These are phyloP conservation scores for Calonectria multiphialidica DNA, from an alignment of 2,329 filamentous ascomycete species.

Conservation along the genomic window DNA sequence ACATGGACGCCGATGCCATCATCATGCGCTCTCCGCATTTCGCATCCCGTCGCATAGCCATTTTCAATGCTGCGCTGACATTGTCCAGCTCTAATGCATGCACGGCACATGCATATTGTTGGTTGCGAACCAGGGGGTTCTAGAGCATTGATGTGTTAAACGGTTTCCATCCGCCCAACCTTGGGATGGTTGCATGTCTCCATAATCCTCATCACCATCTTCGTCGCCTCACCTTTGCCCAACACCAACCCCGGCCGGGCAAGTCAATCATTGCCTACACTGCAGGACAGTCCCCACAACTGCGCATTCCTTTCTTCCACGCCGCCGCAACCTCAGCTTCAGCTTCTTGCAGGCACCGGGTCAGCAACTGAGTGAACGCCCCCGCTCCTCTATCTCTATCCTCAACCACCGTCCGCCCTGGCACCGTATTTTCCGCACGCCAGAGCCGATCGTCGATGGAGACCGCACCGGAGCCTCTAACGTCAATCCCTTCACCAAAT, in stretches of 20 bases:
- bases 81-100: conserved; percentile 9
- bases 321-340: neutral
- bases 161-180: conserved; percentile 23
- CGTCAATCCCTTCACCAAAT: conserved; percentile 30
- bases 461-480: conserved; percentile 20
- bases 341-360: neutral
- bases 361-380: neutral
- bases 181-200: conserved; percentile 15
- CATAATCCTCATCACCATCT: neutral
- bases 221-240: neutral
- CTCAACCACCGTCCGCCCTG: conserved; percentile 10
- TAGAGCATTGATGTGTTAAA: neutral
- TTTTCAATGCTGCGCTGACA: conserved; percentile 17
- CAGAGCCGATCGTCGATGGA: neutral
- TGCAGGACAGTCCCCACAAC: neutral
- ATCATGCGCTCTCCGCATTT: conserved; percentile 21
- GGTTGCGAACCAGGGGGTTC: conserved; percentile 11
- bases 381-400: neutral
- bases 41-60: conserved; percentile 16
- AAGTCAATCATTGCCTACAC: neutral
- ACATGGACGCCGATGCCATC: conserved; percentile 22
- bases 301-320: neutral
- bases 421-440: neutral
- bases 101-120: neutral
- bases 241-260: neutral